Percentiles rank a stretch among this genome's conserved stretches.
phyloP scores from a whole-genome alignment of 2,329 filamentous ascomycete genomes.

The Grosmannia huntii region DNA sequence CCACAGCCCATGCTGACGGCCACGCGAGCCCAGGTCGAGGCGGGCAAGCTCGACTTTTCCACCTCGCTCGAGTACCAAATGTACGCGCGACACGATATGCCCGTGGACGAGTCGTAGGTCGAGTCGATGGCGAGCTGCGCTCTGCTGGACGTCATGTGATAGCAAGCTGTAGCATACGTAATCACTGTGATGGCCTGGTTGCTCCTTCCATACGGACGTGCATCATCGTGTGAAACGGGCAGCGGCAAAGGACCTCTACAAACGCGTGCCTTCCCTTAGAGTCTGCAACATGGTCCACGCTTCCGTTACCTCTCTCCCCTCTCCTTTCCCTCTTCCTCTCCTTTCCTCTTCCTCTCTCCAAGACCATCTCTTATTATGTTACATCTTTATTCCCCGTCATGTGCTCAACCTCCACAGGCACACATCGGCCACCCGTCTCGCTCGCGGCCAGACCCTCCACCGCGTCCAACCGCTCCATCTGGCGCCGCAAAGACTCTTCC shows the following conservation, averaged over 20 bases:
- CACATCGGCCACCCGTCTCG: background rate
- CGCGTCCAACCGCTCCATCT: background rate
- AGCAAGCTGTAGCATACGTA: background rate
- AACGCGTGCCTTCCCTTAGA: background rate
- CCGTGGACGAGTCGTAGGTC: constrained; percentile 19
- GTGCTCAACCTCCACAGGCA: background rate
- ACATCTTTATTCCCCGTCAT: background rate
- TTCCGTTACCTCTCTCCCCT: background rate
- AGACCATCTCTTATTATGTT: background rate
- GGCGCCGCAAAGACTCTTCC: constrained; percentile 12
- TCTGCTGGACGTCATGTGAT: background rate
- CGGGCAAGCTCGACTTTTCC: constrained; percentile 44
- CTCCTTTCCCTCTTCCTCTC: background rate
- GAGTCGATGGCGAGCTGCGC: no score
- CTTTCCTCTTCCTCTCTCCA: no score
- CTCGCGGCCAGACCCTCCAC: background rate
- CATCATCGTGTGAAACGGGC: background rate
- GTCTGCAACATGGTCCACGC: background rate
- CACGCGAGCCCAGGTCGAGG: constrained; percentile 48
- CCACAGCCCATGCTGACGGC: constrained; percentile 42
- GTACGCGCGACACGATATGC: constrained; percentile 48
- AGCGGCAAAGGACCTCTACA: background rate
- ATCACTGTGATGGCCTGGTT: background rate
- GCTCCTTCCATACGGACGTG: background rate
- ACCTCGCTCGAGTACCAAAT: constrained; percentile 46